Base-by-base conservation (phyloP, 192 early-diverging fungal genomes). In the Coemansia sp. region DNA sequence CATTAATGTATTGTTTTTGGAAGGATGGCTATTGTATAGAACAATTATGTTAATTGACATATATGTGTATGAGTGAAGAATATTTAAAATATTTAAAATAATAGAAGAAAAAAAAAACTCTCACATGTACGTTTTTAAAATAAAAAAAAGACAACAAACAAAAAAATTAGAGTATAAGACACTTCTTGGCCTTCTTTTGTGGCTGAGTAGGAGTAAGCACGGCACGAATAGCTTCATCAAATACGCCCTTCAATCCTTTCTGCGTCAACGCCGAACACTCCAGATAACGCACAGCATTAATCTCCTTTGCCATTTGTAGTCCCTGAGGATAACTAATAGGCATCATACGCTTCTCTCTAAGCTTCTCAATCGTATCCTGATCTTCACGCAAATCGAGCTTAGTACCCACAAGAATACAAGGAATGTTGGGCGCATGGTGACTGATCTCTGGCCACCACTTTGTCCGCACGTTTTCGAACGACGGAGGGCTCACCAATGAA, bases 371-470 rank as follows among this genome's bases (percentile, higher is more conserved):
- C n/a, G 92, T 95, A 22, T 94, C 90, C 13, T 76, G 79, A 81
- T 98, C 95, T 84, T 97, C 95, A 69, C 96, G 93, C 71, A 98
- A 82, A 92, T 98, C 96, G 53, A 97, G 89, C 86, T 98, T 97
- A 53, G 96, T 98, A 30, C 96, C 96, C 16, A 98, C 95, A 30
- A 98, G 87, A 65, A 98, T 95, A 37, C 87, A 87, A 32, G 94
- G 95, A 58, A 93, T 91, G 82, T 91, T 91, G 47, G 96, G 96
- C 22, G 94, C 94, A 74, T 98, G 96, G 75, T 98, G 96, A 75
- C 78, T 84, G 64, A 98, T 92, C 82, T 98, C 96, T 9, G 96
- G 96, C 74, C 84, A 91, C 96, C 96, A 98, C 93, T 98, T 98
- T 76, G 94, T 91, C 80, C 92, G 87, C 63, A 97, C 94, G 82